Base-by-base conservation (phyloP, 2,329 filamentous ascomycete species). In the Diaporthe batatas region DNA sequence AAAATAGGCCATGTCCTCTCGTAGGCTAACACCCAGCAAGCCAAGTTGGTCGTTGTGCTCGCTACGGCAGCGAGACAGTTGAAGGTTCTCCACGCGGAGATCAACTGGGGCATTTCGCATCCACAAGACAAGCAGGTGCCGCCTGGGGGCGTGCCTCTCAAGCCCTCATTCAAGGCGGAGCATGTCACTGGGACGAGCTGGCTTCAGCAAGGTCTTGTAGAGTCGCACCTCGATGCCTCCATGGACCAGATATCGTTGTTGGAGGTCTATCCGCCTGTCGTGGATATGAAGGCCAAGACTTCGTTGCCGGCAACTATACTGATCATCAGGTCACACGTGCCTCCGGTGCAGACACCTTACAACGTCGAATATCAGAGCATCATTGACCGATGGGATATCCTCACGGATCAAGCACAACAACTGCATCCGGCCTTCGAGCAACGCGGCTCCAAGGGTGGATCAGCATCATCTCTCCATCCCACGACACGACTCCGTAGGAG, bases 311-410 rank as follows among this genome's bases (percentile, higher is more conserved):
- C 91, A 0, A 89, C 92, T 49, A 86, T 98, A 25, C 80, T 98
- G 44, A 91, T 92, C 0, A 88, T 95, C 39, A 94, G 94, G 74
- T 93, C 92, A 12, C 88, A 88, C 78, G 81, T 88, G 68, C 87
- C 86, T 70, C 82, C 82, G 75, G 84, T 85, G 71, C 86, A 84
- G 76, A 86, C 87, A 39, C 86, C 91, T 39, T 91, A 89, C 69
- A 87, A 88, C 54, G 90, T 91, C 75, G 90, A 91, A 42, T 85
- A 90, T 0, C 90, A 93, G 76, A 97, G 92, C 76, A 89, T 95
- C 53, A 86, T 98, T 75, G 91, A 94, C 75, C 89, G 93, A 75
- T 98, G 96, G 96, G 92, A 96, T 76, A 84, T 97, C 18, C 80
- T 96, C 12, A 86, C 88, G 42, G 90, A 93, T 42, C 87, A 90